Evolutionary conservation across 1,139 yeast genomes (phyloP).

Genomic region (Pichia norvegensis): DNA sequence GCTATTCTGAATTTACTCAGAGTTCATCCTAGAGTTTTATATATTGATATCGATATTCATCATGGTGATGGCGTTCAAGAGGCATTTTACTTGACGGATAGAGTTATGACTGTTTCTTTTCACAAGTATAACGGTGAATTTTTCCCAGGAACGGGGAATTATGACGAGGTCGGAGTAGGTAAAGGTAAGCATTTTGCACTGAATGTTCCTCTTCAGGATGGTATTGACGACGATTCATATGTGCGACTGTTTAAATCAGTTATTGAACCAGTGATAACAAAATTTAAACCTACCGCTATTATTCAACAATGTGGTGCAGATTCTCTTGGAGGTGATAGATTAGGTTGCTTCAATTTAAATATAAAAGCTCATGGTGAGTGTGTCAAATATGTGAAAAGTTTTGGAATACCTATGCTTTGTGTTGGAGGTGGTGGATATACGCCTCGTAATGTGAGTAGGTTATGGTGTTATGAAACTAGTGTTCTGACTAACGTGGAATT

Average conservation of each 20-base stretch:
- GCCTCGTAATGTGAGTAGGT: constrained; percentile 90
- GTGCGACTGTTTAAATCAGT: constrained; percentile 49
- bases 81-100: constrained; percentile 91
- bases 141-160: constrained; percentile 93
- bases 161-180: constrained; percentile 81
- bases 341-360: constrained; percentile 88
- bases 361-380: constrained; percentile 96
- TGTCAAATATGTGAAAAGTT: constrained; percentile 79
- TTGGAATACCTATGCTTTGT: constrained; percentile 83
- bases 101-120: constrained; percentile 96
- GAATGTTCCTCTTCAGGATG: constrained; percentile 89
- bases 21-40: constrained; percentile 91
- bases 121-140: constrained; percentile 89
- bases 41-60: constrained; percentile 92
- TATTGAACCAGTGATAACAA: constrained; percentile 77
- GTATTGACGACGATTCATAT: constrained; percentile 90
- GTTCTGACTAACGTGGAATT: constrained; percentile 72
- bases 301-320: constrained; percentile 98
- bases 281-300: constrained; percentile 76
- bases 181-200: constrained; percentile 79
- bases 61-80: constrained; percentile 99
- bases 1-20: constrained; percentile 85
- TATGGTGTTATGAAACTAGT: constrained; percentile 95
- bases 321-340: constrained; percentile 83
- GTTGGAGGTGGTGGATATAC: constrained; percentile 99